Percentiles rank a stretch among this genome's conserved stretches.
Evolutionary conservation across 257 asterid species (phyloP).

Genomic region (Solanum chilense): DNA sequence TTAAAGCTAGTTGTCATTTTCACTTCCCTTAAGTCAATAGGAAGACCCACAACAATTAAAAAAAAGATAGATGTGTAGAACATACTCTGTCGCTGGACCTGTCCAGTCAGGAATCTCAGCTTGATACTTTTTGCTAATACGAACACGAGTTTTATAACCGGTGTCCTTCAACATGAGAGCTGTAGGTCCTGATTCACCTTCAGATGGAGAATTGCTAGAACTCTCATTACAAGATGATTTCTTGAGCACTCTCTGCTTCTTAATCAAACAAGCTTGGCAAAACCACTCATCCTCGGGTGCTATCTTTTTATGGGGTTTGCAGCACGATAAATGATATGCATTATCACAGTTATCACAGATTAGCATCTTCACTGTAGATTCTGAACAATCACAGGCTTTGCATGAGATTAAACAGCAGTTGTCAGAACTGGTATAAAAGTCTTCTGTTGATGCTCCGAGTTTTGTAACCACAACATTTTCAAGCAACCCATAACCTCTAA

Average conservation of each 20-base stretch:
- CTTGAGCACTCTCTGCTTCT: conserved; percentile 44
- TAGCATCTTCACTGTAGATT: conserved; percentile 46
- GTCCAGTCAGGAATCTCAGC: conserved; percentile 66
- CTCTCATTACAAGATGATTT: conserved; percentile 31
- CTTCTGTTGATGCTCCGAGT: conserved; percentile 13
- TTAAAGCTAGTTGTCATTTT: not conserved
- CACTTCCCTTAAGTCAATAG: not conserved
- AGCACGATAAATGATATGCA: conserved; percentile 73
- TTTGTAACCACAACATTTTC: conserved; percentile 14
- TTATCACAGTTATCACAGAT: conserved; percentile 73
- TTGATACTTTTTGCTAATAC: conserved; percentile 67
- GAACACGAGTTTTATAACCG: conserved; percentile 44
- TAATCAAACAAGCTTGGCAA: conserved; percentile 65
- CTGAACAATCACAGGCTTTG: conserved; percentile 43
- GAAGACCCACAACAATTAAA: not conserved
- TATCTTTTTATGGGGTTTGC: conserved; percentile 37
- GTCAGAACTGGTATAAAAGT: conserved; percentile 3
- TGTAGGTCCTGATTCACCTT: conserved; percentile 42
- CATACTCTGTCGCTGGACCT: conserved; percentile 61
- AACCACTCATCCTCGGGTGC: conserved; percentile 68
- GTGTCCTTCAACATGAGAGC: conserved; percentile 45
- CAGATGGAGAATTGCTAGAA: conserved; percentile 15
- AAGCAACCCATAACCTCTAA: conserved; percentile 48
- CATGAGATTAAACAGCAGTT: conserved; percentile 44
- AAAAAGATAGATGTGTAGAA: conserved; percentile 10